Evolutionary conservation across 768 basidiomycete genomes (phyloP).

Genomic region (Chalciporus pseudorubinellus): DNA sequence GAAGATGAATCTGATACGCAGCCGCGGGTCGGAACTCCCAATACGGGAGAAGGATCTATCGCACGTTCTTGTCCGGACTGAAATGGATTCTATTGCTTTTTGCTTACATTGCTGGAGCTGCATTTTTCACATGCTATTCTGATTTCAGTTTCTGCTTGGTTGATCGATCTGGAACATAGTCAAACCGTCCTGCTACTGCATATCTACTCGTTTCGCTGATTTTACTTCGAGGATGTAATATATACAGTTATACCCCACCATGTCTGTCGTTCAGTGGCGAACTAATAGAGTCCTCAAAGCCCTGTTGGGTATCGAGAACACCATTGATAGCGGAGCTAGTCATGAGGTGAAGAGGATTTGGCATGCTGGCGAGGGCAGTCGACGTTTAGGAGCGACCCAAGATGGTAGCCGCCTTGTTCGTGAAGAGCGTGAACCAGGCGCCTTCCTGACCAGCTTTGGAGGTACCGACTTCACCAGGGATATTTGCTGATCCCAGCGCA

Average conservation of each 20-base stretch:
- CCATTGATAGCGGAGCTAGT: too few relatives aligned
- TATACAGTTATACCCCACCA: too few relatives aligned
- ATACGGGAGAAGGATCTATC: neutral
- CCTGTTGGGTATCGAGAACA: too few relatives aligned
- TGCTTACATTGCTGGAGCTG: neutral
- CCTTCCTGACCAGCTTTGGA: constrained; percentile 38
- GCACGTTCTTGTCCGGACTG: neutral
- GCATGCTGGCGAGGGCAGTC: too few relatives aligned
- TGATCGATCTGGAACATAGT: too few relatives aligned
- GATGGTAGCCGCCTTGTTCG: constrained; percentile 48
- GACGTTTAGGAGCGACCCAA: constrained; percentile 27
- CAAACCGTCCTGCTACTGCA: too few relatives aligned
- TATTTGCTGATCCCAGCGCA: constrained; percentile 45
- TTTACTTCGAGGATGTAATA: too few relatives aligned
- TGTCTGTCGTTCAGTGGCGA: too few relatives aligned
- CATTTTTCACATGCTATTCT: neutral
- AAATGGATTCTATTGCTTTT: neutral
- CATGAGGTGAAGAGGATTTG: too few relatives aligned
- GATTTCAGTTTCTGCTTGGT: too few relatives aligned
- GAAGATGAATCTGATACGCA: constrained; percentile 1
- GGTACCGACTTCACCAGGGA: constrained; percentile 46
- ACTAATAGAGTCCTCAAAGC: too few relatives aligned
- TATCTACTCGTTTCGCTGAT: too few relatives aligned
- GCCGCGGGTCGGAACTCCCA: constrained; percentile 5
- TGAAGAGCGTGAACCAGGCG: constrained; percentile 51